Base-by-base conservation (phyloP, 768 basidiomycete genomes). In the Nidularia pulvinata region DNA sequence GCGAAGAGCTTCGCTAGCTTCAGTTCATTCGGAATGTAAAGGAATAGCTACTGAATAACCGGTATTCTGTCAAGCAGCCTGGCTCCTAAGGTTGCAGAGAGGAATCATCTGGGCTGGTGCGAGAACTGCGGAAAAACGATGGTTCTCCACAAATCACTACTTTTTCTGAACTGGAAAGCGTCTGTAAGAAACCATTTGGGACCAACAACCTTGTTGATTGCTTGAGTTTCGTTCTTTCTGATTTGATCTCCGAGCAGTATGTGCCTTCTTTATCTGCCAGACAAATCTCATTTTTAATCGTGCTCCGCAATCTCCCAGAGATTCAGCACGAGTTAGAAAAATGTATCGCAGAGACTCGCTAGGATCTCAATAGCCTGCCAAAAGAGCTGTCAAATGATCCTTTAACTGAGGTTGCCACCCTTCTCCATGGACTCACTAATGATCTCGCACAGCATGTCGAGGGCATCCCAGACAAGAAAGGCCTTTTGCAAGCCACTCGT, bases 61-160 rank as follows among this genome's bases (percentile, higher is more conserved):
- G 85, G 85, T 82, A 71, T 59, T 82, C 79, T 53, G 79, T 83
- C 35, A 82, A 82, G 57, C 82, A 81, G 55, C 79, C 81, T 0
- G 72, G 73, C 58, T 80, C 84, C 0, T 70, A 66, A 1, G 78
- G 11, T 62, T 88, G 10, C 76, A 75, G 16, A 50, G 66, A 1
- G 81, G 79, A 2, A 74, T 83, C 45, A 76, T 82, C 1, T 91
- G 87, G 85, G 67, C 65, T 14, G 72, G 81, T 19, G 91, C 90
- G 0, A 79, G 89, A 1, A 55, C 63, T 30, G 65, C 65, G 32
- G 90, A 92, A 59, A 64, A 78, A 5, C 66, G 72, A 0, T 92
- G 79, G 65, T 92, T 91, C 61, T 54, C 71, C 6, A 66, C 69
- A 7, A 79, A 19, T 64, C 0, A 46, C 72, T 0, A 82, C 83